phyloP scores from a whole-genome alignment of 2,329 filamentous ascomycete species.

The Didymella exigua region DNA sequence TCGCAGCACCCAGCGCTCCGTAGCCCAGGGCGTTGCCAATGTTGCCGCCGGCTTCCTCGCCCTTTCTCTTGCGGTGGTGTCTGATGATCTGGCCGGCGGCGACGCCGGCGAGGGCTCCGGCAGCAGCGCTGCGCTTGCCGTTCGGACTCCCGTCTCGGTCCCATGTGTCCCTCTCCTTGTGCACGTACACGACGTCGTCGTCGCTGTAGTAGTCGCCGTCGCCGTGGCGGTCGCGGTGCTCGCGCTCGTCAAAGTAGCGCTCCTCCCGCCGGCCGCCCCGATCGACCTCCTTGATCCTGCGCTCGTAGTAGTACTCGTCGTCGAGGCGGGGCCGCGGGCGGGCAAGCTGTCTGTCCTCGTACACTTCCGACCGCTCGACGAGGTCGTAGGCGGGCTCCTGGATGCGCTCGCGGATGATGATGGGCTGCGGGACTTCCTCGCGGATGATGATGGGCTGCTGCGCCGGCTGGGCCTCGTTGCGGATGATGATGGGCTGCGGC shows the following conservation, averaged over 20 bases:
- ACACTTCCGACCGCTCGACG: constrained; percentile 62
- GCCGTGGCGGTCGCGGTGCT: constrained; percentile 48
- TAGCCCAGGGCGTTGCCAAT: constrained; percentile 63
- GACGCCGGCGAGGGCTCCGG: constrained; percentile 65
- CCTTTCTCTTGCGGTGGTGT: constrained; percentile 62
- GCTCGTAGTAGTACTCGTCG: constrained; percentile 67
- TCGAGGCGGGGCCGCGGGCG: constrained; percentile 52
- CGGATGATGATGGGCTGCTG: constrained; percentile 63
- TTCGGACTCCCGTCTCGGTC: constrained; percentile 50
- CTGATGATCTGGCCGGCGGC: constrained; percentile 66
- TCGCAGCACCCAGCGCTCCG: constrained; percentile 65
- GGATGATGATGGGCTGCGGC: constrained; percentile 55
- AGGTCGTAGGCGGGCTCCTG: constrained; percentile 64
- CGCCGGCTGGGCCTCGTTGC: constrained; percentile 56
- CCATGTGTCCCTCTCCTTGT: constrained; percentile 57
- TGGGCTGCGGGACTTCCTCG: constrained; percentile 55
- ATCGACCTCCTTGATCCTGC: constrained; percentile 61
- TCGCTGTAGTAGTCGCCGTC: constrained; percentile 61
- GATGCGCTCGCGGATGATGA: constrained; percentile 55
- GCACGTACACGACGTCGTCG: constrained; percentile 66
- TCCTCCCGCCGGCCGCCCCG: constrained; percentile 52
- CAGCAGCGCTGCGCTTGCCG: constrained; percentile 65
- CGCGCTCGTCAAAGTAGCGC: constrained; percentile 44
- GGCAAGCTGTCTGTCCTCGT: constrained; percentile 55
- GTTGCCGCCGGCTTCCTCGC: constrained; percentile 59